Percentiles rank a stretch among this genome's conserved stretches.
phyloP scores from a whole-genome alignment of 495 filamentous ascomycete genomes.

The Trichoderma asperelloides region DNA sequence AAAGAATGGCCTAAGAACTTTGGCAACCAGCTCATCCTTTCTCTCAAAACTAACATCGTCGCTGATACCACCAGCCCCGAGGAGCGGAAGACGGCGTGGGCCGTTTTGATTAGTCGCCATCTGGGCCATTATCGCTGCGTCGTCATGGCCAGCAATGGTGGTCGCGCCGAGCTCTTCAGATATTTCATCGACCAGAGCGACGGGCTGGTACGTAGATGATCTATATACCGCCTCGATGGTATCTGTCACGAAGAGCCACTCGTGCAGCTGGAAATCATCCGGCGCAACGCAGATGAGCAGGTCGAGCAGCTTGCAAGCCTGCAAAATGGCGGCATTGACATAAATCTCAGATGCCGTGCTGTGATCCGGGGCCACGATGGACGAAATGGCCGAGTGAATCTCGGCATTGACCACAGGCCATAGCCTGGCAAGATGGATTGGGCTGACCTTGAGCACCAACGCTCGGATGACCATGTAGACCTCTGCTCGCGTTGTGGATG shows the following conservation, averaged over 20 bases:
- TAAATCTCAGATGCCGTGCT: slow-evolving; percentile 57
- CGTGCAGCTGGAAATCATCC: slow-evolving; percentile 90
- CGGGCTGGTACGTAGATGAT: slow-evolving; percentile 58
- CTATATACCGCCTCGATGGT: slow-evolving; percentile 94
- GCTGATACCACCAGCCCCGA: slow-evolving; percentile 39
- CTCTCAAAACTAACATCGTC: slow-evolving; percentile 41
- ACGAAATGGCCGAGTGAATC: slow-evolving; percentile 71
- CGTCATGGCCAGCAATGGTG: not conserved
- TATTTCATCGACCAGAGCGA: slow-evolving; percentile 78
- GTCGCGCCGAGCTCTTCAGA: slow-evolving; percentile 61
- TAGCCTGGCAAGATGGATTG: slow-evolving; percentile 67
- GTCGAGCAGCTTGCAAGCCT: slow-evolving; percentile 89
- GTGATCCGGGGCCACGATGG: slow-evolving; percentile 59
- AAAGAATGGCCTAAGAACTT: slow-evolving; percentile 81
- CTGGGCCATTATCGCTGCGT: slow-evolving; percentile 12
- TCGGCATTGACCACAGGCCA: slow-evolving; percentile 90
- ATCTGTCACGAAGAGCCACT: slow-evolving; percentile 96
- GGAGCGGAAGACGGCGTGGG: slow-evolving; percentile 31
- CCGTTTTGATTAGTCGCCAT: slow-evolving; percentile 17
- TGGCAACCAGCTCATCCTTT: slow-evolving; percentile 62
- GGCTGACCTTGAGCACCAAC: slow-evolving; percentile 62
- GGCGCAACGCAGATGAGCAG: slow-evolving; percentile 73
- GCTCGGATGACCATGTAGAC: slow-evolving; percentile 79
- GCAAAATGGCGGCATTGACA: slow-evolving; percentile 64
- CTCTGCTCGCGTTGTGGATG: slow-evolving; percentile 78